Conservation (phyloP, 73 alveolate species). For the Paraurostyla sp. region DNA sequence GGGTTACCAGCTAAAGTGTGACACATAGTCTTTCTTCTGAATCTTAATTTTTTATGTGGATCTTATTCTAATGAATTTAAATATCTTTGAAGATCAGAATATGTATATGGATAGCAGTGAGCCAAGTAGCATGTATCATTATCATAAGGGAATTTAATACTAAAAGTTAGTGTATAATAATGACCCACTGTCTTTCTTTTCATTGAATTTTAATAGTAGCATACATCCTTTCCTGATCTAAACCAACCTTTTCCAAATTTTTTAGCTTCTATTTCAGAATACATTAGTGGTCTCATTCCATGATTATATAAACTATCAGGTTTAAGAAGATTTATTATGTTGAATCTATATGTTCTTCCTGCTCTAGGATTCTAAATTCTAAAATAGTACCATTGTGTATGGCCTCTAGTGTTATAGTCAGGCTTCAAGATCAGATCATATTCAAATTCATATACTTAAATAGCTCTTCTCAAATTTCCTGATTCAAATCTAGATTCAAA, state of each 20-base stretch:
- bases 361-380: slow-evolving; percentile 49
- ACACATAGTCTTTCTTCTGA: slow-evolving; percentile 56
- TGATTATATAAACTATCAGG: slow-evolving; percentile 68
- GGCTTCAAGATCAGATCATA: slow-evolving; percentile 61
- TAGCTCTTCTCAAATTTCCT: slow-evolving; percentile 64
- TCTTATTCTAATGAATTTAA: slow-evolving; percentile 24
- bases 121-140: slow-evolving; percentile 91
- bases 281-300: slow-evolving; percentile 94
- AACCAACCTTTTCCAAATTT: slow-evolving; percentile 60
- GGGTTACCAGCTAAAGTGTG: slow-evolving; percentile 55
- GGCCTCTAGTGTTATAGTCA: slow-evolving; percentile 57
- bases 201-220: slow-evolving; percentile 61
- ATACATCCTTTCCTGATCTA: slow-evolving; percentile 51
- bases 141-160: slow-evolving; percentile 67
- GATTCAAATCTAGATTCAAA: slow-evolving; percentile 88
- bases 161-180: slow-evolving; percentile 77
- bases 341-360: slow-evolving; percentile 44
- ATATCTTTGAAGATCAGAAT: slow-evolving; percentile 46
- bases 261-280: slow-evolving; percentile 86
- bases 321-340: slow-evolving; percentile 54
- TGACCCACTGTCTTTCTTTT: slow-evolving; percentile 51
- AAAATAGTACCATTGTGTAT: slow-evolving; percentile 66
- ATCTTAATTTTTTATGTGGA: slow-evolving; percentile 21
- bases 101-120: slow-evolving; percentile 57
- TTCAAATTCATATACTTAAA: slow-evolving; percentile 60